phyloP scores from a whole-genome alignment of 2,329 filamentous ascomycete species.

The Colletotrichum cuscutae region DNA sequence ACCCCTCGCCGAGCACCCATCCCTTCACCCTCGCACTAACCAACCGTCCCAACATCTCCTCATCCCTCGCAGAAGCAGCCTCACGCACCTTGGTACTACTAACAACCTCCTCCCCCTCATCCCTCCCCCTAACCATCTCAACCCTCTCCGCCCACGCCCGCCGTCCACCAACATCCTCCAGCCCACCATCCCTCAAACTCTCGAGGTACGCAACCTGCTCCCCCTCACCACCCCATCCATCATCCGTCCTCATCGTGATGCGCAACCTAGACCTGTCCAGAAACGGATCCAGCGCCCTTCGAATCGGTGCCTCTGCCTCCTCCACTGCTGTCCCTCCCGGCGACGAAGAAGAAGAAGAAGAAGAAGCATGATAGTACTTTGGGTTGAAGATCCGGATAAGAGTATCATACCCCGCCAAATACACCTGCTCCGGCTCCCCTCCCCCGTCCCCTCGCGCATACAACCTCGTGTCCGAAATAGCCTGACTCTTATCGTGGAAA shows the following conservation, averaged over 20 bases:
- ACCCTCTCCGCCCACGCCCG: slow-evolving; percentile 69
- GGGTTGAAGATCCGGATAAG: slow-evolving; percentile 77
- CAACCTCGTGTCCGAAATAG: slow-evolving; percentile 60
- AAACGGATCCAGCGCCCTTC: slow-evolving; percentile 69
- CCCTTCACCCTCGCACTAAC: slow-evolving; percentile 66
- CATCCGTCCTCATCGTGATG: slow-evolving; percentile 71
- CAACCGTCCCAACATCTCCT: slow-evolving; percentile 58
- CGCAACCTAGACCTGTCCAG: slow-evolving; percentile 70
- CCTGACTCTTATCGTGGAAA: slow-evolving; percentile 76
- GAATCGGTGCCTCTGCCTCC: slow-evolving; percentile 51
- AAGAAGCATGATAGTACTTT: slow-evolving; percentile 69
- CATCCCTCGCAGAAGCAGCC: slow-evolving; percentile 60
- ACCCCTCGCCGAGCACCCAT: slow-evolving; percentile 65
- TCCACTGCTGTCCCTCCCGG: background rate
- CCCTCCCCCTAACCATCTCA: slow-evolving; percentile 63
- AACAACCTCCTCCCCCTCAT: slow-evolving; percentile 53
- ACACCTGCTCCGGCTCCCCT: slow-evolving; percentile 63
- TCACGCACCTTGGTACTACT: slow-evolving; percentile 73
- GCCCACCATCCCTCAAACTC: slow-evolving; percentile 55
- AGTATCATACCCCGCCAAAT: slow-evolving; percentile 81
- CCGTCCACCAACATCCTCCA: slow-evolving; percentile 64
- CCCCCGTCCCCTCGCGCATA: slow-evolving; percentile 44
- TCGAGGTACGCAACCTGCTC: slow-evolving; percentile 66
- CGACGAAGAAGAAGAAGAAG: background rate
- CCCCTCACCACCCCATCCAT: slow-evolving; percentile 66